Evolutionary conservation across 2,329 filamentous ascomycete genomes (phyloP), one percentile per base, ranked within the genome.

Genomic region (Setomelanomma holmii): DNA sequence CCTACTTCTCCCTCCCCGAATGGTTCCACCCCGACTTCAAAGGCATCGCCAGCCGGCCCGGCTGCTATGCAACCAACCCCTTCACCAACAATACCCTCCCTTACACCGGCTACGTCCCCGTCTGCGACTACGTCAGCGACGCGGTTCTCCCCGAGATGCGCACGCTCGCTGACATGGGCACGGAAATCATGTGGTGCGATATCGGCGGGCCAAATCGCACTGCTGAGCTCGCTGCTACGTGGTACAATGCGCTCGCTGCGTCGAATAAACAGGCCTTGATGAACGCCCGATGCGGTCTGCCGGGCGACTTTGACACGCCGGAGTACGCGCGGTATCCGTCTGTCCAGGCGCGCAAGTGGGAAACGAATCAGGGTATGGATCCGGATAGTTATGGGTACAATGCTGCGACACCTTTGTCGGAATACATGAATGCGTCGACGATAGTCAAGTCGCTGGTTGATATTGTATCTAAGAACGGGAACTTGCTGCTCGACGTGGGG

Each of bases 321-420:
- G 84, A 86, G 64, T 86, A 86, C 62, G 71, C 75, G 30, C 76
- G 75, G 10, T 83, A 81, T 63, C 69, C 75, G 2, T 76, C 78
- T 5, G 77, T 79, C 8, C 81, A 83, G 63, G 66, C 73, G 24
- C 74, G 81, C 22, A 86, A 86, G 65, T 86, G 83, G 83, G 84
- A 86, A 70, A 80, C 74, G 35, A 86, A 81, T 65, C 76, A 78
- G 39, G 84, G 84, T 30, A 83, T 86, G 80, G 84, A 86, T 58
- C 83, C 84, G 0, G 85, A 77, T 61, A 79, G 75, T 53, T 86
- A 85, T 59, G 84, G 83, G 4, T 86, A 82, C 69, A 86, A 86
- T 63, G 74, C 79, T 7, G 82, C 82, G 2, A 86, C 83, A 0
- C 74, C 79, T 0, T 61, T 72, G 2, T 64, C 60, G 1, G 74